Conservation (phyloP, 176 grass and related monocot genomes). For the Pharus latifolius region DNA sequence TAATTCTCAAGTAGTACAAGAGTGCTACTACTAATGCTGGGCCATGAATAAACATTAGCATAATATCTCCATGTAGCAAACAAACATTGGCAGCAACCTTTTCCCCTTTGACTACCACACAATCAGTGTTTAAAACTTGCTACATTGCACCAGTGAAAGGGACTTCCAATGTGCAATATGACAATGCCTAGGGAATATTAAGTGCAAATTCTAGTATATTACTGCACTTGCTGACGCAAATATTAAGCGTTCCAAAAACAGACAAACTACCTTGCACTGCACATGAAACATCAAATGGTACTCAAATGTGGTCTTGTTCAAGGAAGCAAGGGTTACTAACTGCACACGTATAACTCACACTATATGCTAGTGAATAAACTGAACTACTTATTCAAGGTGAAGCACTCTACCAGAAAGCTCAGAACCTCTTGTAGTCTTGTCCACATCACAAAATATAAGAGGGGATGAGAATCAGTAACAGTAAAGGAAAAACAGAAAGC, state of each 20-base stretch:
- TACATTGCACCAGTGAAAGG: background rate
- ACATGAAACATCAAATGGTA: background rate
- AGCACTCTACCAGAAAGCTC: too few relatives aligned
- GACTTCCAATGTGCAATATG: background rate
- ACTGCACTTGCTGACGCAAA: background rate
- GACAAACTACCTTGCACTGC: background rate
- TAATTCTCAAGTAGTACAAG: too few relatives aligned
- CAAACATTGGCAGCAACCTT: background rate
- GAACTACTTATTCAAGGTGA: too few relatives aligned
- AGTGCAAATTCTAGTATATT: background rate
- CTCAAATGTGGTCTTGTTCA: background rate
- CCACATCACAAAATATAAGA: too few relatives aligned
- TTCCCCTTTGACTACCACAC: background rate
- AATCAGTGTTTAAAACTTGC: background rate
- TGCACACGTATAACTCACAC: background rate
- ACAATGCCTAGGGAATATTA: background rate
- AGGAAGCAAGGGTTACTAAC: background rate
- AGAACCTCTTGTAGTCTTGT: too few relatives aligned
- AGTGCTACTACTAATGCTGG: background rate
- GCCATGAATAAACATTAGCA: background rate
- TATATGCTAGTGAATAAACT: background rate
- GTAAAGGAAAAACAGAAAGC: too few relatives aligned
- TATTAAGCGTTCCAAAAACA: background rate
- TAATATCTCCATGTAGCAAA: background rate
- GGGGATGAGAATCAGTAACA: too few relatives aligned